Conservation (phyloP, 345 rosid species). For the Boechera divaricarpa region DNA sequence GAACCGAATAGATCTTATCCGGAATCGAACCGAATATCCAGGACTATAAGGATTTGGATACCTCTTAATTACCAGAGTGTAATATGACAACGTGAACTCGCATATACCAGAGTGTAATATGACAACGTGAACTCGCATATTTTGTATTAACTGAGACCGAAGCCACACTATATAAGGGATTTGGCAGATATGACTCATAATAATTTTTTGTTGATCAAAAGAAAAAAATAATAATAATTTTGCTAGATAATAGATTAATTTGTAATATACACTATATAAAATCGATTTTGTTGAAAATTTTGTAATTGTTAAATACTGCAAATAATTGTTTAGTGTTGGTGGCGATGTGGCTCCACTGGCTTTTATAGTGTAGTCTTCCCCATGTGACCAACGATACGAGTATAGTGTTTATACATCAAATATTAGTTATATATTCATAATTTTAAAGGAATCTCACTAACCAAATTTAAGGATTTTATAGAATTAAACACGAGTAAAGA, state of each 20-base stretch:
- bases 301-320: background rate
- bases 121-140: constrained; percentile 20
- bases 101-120: background rate
- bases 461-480: constrained; percentile 38
- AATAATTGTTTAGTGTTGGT: constrained; percentile 39
- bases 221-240: background rate
- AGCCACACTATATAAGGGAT: constrained; percentile 26
- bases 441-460: constrained; percentile 28
- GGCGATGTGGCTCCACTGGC: constrained; percentile 45
- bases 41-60: background rate
- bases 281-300: background rate
- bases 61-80: constrained; percentile 25
- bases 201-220: background rate
- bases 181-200: constrained; percentile 29
- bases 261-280: background rate
- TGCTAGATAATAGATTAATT: background rate
- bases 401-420: constrained; percentile 28
- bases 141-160: constrained; percentile 30
- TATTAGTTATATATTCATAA: constrained; percentile 10
- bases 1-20: too few species aligned
- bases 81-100: constrained; percentile 18
- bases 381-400: constrained; percentile 43
- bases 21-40: too few species aligned
- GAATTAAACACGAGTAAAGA: constrained; percentile 32
- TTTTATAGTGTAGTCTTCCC: constrained; percentile 39